Evolutionary conservation across 2,329 filamentous ascomycete species (phyloP).

Genomic region (Hymenoscyphus infarciens): DNA sequence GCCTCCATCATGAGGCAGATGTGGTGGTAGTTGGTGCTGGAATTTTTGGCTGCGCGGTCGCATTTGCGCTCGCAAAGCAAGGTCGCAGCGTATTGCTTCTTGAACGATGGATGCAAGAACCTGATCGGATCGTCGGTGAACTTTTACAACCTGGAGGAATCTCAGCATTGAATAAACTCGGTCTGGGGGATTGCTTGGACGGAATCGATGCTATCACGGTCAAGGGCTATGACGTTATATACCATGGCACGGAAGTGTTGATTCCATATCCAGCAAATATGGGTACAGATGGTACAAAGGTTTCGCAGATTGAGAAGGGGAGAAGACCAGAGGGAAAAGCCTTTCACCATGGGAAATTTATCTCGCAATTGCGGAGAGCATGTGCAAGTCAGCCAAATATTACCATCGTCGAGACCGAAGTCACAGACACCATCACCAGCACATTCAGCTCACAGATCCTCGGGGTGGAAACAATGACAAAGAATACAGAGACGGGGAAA

Average conservation of each 20-base stretch:
- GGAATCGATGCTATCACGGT: conserved; percentile 82
- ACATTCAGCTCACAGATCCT: conserved; percentile 68
- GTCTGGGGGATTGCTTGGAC: conserved; percentile 77
- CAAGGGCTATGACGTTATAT: conserved; percentile 84
- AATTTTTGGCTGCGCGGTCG: conserved; percentile 82
- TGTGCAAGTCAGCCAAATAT: conserved; percentile 77
- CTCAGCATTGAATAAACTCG: conserved; percentile 73
- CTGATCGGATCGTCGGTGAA: conserved; percentile 94
- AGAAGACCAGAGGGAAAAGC: conserved; percentile 65
- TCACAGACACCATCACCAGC: conserved; percentile 69
- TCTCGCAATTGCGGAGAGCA: conserved; percentile 73
- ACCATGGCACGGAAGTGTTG: conserved; percentile 66
- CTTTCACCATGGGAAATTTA: conserved; percentile 95
- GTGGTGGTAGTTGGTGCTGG: conserved; percentile 91
- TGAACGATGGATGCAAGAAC: conserved; percentile 85
- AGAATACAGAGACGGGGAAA: conserved; percentile 50
- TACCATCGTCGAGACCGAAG: conserved; percentile 86
- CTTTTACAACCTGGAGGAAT: conserved; percentile 91
- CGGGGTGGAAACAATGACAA: conserved; percentile 73
- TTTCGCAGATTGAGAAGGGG: conserved; percentile 30
- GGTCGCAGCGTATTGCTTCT: conserved; percentile 87
- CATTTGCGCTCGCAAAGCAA: conserved; percentile 80
- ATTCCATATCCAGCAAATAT: conserved; percentile 72
- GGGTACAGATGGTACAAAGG: conserved; percentile 34
- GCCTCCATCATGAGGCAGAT: conserved; percentile 64